Percentiles rank a stretch among this genome's conserved stretches.
Evolutionary conservation across 1,284 basidiomycete genomes (phyloP).

Genomic region (Pseudozyma sp.): DNA sequence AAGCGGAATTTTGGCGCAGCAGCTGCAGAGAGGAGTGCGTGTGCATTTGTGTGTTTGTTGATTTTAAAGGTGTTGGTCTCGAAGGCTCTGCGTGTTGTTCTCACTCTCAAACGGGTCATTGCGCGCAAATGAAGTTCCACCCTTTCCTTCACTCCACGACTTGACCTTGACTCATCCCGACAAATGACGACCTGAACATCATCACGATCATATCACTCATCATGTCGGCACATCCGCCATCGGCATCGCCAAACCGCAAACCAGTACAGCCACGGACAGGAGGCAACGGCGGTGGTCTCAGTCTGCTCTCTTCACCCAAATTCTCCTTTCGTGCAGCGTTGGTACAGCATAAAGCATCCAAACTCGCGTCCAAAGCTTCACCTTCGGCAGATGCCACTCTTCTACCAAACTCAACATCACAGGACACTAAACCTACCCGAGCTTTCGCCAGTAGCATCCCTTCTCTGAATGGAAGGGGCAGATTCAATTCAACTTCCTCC

Average conservation of each 20-base stretch:
- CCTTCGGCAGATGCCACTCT: neutral
- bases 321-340: slow-evolving; percentile 47
- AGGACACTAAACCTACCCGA: slow-evolving; percentile 8
- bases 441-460: slow-evolving; percentile 30
- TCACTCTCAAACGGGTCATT: slow-evolving; percentile 1
- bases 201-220: neutral
- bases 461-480: slow-evolving; percentile 11
- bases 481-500: slow-evolving; percentile 26
- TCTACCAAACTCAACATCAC: neutral
- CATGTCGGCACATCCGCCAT: slow-evolving; percentile 26
- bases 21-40: neutral
- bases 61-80: slow-evolving; percentile 39
- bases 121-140: slow-evolving; percentile 4
- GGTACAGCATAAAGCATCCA: slow-evolving; percentile 26
- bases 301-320: slow-evolving; percentile 29
- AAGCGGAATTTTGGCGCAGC: neutral
- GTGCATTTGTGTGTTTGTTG: slow-evolving; percentile 6
- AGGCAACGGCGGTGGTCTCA: slow-evolving; percentile 7
- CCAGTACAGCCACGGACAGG: slow-evolving; percentile 11
- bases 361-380: slow-evolving; percentile 12
- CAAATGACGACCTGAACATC: neutral
- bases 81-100: neutral
- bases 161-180: slow-evolving; percentile 1
- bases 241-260: slow-evolving; percentile 28
- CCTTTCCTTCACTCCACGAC: neutral